Evolutionary conservation across 257 asterid genomes (phyloP), one percentile per base, ranked within the genome.

Genomic region (Eustoma russellianum): DNA sequence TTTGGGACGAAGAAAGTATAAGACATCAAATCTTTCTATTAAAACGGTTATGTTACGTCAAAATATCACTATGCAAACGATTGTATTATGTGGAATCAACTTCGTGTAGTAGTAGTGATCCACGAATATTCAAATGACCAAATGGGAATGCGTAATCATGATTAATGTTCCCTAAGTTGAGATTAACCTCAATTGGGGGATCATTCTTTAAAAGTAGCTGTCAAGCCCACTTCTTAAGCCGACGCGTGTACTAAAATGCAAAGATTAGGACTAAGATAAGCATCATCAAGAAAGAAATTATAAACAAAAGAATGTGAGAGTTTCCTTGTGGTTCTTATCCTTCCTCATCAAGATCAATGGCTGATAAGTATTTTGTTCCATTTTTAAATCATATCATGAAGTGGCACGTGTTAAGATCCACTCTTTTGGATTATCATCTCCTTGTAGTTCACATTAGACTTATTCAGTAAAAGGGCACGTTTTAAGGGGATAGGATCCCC

Each of bases 241-340:
- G 79, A 71, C 88, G 71, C 70, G 64, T 79, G 82, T 66, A 28
- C 3, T 19, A 9, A 66, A 41, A 59, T 38, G 11, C 16, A 38
- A 38, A 10, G 38, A 24, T 59, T n/a, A 13, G 46, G 63, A 62
- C 45, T 33, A 47, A 69, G 88, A 82, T 85, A 64, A 82, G 75
- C 76, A 77, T 65, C 41, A 59, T 59, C 50, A 40, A 53, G 53
- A 10, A 35, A 19, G 1, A 7, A 9, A 30, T 33, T 46, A 50
- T 6, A 56, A 17, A 6, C 2, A n/a, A 0, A 35, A 15, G n/a
- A 1, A 51, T 33, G 53, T 51, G 8, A 59, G 57, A 47, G 57
- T 19, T 47, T 35, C 15, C 66, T 70, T 65, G 77, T 70, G 93
- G 83, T 63, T 64, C 77, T 74, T 71, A 73, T 78, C 80, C 48